phyloP scores from a whole-genome alignment of 495 filamentous ascomycete species.

The Parachaetomium inaequale region DNA sequence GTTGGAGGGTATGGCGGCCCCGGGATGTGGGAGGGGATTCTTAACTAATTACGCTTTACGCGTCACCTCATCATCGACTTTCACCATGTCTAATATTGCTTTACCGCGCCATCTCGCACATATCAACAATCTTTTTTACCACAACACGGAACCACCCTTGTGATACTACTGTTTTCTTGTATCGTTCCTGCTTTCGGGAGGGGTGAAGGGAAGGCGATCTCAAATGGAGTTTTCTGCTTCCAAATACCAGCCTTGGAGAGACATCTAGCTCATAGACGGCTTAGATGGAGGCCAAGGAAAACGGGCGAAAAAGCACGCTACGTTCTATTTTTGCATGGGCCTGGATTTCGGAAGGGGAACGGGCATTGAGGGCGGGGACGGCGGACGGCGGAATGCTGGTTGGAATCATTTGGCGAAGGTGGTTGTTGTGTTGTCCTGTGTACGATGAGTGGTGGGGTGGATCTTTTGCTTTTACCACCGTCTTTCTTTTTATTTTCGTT shows the following conservation, averaged over 20 bases:
- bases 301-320: conserved; percentile 28
- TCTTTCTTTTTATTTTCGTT: conserved; percentile 23
- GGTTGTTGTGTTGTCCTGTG: conserved; percentile 23
- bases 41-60: conserved; percentile 33
- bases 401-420: conserved; percentile 22
- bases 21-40: conserved; percentile 59
- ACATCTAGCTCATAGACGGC: conserved; percentile 34
- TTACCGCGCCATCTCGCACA: conserved; percentile 21
- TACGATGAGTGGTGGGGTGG: conserved; percentile 27
- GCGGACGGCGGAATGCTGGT: conserved; percentile 21
- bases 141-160: conserved; percentile 23
- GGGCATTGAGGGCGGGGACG: conserved; percentile 28
- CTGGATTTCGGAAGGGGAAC: conserved; percentile 27
- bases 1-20: conserved; percentile 47
- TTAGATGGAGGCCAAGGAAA: conserved; percentile 28
- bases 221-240: conserved; percentile 22
- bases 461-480: conserved; percentile 22
- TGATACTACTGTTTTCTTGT: conserved; percentile 32
- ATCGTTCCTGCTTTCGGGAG: conserved; percentile 23
- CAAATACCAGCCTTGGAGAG: conserved; percentile 26
- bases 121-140: conserved; percentile 15
- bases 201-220: conserved; percentile 17
- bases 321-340: conserved; percentile 34
- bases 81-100: conserved; percentile 21
- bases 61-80: background rate